Percentiles rank a stretch among this genome's conserved stretches.
Conservation (phyloP, 176 grass and related monocot species). For the Oryza punctata region DNA sequence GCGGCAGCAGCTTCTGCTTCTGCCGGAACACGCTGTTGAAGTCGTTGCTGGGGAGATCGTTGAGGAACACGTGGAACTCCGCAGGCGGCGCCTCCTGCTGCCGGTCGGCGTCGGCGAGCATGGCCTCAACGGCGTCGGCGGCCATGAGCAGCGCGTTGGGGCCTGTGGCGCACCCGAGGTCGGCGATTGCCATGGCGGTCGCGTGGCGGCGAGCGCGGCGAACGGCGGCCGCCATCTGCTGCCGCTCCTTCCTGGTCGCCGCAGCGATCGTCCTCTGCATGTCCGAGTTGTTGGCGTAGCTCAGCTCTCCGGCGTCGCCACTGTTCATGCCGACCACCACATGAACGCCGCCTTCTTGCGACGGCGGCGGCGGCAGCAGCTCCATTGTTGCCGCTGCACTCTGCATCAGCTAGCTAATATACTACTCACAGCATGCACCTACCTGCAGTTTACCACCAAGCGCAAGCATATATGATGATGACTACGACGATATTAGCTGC, state of each 20-base stretch:
- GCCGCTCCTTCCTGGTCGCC: conserved; percentile 2
- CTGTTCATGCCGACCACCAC: conserved; percentile 7
- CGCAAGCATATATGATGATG: no score
- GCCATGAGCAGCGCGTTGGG: conserved; percentile 42
- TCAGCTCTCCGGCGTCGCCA: conserved; percentile 3
- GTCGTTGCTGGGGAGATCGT: conserved; percentile 57
- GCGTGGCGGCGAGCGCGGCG: not conserved
- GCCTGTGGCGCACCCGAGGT: conserved; percentile 54
- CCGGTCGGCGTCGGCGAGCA: not conserved
- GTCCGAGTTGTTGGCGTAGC: conserved; percentile 49
- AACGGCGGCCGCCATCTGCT: conserved; percentile 20
- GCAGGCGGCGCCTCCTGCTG: not conserved
- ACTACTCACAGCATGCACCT: no score
- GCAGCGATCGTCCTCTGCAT: conserved; percentile 29
- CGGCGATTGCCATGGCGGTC: conserved; percentile 38
- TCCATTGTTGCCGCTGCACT: no score
- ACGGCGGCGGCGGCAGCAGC: no score
- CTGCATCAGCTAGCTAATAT: no score
- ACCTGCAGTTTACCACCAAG: no score
- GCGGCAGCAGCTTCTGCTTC: not conserved
- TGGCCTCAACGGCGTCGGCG: conserved; percentile 34
- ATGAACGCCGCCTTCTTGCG: not conserved
- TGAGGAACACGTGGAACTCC: conserved; percentile 41
- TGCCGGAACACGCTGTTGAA: conserved; percentile 48
- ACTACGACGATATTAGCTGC: no score